Evolutionary conservation across 495 filamentous ascomycete species (phyloP).

Genomic region (Cetradonia linearis): DNA sequence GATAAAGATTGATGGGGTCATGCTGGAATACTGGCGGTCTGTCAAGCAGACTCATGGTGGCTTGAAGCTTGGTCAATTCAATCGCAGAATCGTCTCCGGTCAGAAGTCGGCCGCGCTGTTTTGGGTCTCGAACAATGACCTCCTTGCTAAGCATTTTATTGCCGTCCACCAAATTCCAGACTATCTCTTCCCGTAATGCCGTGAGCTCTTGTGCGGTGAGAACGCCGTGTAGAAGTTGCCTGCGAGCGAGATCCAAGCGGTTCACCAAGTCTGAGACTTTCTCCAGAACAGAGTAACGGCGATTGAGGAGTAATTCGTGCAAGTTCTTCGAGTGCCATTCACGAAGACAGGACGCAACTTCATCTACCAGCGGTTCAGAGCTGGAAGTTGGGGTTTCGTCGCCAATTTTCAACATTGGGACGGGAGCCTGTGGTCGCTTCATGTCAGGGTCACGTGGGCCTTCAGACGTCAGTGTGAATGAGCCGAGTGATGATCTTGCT

Average conservation of each 20-base stretch:
- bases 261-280: constrained; percentile 69
- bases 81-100: constrained; percentile 89
- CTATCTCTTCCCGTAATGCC: constrained; percentile 66
- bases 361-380: constrained; percentile 87
- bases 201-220: constrained; percentile 76
- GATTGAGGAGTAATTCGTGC: constrained; percentile 78
- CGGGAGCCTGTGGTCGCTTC: constrained; percentile 78
- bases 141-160: constrained; percentile 89
- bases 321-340: constrained; percentile 98
- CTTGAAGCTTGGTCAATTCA: constrained; percentile 82
- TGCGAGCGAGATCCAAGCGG: constrained; percentile 67
- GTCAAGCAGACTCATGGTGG: constrained; percentile 89
- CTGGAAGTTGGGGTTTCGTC: constrained; percentile 87
- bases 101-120: constrained; percentile 69
- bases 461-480: constrained; percentile 20
- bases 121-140: constrained; percentile 85
- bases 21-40: constrained; percentile 53
- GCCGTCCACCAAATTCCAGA: constrained; percentile 87
- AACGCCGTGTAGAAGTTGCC: constrained; percentile 87
- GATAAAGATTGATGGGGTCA: constrained; percentile 67
- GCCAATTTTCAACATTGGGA: constrained; percentile 94
- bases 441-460: constrained; percentile 46
- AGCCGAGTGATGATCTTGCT: constrained; percentile 15
- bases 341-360: constrained; percentile 88
- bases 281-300: constrained; percentile 71